Evolutionary conservation across 1,139 yeast species (phyloP).

Genomic region (Yamadazyma sp.): DNA sequence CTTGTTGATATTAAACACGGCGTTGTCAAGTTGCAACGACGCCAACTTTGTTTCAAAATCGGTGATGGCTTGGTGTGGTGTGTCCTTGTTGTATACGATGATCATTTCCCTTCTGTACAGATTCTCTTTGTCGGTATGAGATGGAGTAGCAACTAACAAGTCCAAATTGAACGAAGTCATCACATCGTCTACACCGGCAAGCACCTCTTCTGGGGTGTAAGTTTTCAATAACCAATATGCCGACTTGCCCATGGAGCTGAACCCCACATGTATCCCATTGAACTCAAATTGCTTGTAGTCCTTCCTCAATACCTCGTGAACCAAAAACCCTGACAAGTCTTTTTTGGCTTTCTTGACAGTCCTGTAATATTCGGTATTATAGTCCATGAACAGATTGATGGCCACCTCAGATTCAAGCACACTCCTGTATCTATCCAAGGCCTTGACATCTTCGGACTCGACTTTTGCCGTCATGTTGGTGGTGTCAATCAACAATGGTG

Average conservation of each 20-base stretch:
- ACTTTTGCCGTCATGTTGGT: constrained; percentile 59
- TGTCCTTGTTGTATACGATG: constrained; percentile 8
- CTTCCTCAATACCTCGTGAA: constrained; percentile 65
- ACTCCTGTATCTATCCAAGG: constrained; percentile 24
- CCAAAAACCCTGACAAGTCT: constrained; percentile 59
- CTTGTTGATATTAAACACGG: constrained; percentile 18
- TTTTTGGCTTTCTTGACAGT: constrained; percentile 56
- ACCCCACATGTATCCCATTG: constrained; percentile 54
- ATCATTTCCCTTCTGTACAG: constrained; percentile 57
- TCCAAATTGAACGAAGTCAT: constrained; percentile 47
- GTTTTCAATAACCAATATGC: constrained; percentile 52
- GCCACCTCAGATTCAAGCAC: constrained; percentile 5
- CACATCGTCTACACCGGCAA: constrained; percentile 35
- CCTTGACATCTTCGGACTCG: constrained; percentile 53
- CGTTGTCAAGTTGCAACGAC: constrained; percentile 18
- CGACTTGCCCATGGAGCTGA: constrained; percentile 72
- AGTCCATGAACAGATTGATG: constrained; percentile 1
- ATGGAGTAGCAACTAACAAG: constrained; percentile 60
- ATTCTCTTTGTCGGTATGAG: constrained; percentile 43
- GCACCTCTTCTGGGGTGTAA: constrained; percentile 33
- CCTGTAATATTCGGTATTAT: constrained; percentile 27
- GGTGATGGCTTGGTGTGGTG: constrained; percentile 4
- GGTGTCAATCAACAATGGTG: constrained; percentile 77
- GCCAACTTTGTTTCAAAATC: constrained; percentile 8
- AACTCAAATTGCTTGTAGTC: constrained; percentile 79